Conservation (phyloP, 352 stramenopile genomes). For the Plasmopara viticola region DNA sequence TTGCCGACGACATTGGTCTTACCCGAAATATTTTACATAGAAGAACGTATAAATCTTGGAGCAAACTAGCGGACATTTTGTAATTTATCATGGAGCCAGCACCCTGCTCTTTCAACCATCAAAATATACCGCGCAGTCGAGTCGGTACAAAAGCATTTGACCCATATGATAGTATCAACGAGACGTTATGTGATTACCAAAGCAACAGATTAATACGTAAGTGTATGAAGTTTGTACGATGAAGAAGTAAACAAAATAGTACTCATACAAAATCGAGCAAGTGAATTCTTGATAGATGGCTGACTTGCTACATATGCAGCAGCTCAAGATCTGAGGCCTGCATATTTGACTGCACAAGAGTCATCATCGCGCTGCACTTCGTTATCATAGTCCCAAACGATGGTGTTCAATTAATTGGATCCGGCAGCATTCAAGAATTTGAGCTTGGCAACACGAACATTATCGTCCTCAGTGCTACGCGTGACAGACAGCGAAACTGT, state of each 20-base stretch:
- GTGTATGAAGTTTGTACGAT: too few relatives aligned
- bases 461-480: slow-evolving; percentile 8
- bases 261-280: too few relatives aligned
- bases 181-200: slow-evolving; percentile 44
- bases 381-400: slow-evolving; percentile 54
- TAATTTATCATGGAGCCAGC: slow-evolving; percentile 64
- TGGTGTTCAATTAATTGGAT: slow-evolving; percentile 9
- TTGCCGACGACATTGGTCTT: slow-evolving; percentile 31
- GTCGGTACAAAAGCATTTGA: slow-evolving; percentile 28
- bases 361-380: slow-evolving; percentile 28
- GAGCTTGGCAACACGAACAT: slow-evolving; percentile 3
- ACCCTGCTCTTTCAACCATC: slow-evolving; percentile 56
- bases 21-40: too few relatives aligned
- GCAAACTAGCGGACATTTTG: slow-evolving; percentile 58
- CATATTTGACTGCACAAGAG: slow-evolving; percentile 21
- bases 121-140: slow-evolving; percentile 66
- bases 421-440: slow-evolving; percentile 8
- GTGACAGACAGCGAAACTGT: slow-evolving; percentile 14
- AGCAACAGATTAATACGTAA: slow-evolving; percentile 21
- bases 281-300: slow-evolving; percentile 2
- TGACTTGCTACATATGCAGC: slow-evolving; percentile 52
- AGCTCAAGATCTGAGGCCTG: slow-evolving; percentile 36
- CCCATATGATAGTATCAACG: slow-evolving; percentile 63
- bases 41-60: slow-evolving; percentile 61
- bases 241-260: too few relatives aligned